Percentiles rank a stretch among this genome's conserved stretches.
Evolutionary conservation across 352 stramenopile species (phyloP).

Genomic region (Phytophthora citricola): DNA sequence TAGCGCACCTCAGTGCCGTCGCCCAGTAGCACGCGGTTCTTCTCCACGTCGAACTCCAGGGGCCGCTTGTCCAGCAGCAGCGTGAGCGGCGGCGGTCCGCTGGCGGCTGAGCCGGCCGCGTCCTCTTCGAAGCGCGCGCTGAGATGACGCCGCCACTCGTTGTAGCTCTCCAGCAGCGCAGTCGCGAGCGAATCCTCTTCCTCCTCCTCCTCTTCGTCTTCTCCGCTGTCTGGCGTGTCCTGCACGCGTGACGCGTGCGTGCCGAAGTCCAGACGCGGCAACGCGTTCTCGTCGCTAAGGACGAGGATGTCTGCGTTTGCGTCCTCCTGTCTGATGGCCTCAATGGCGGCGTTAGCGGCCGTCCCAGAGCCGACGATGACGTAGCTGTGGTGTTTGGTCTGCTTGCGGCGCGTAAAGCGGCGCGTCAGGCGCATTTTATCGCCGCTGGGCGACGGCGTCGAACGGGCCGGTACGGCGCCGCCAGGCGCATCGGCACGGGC

Average conservation of each 20-base stretch:
- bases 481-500: background rate
- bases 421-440: constrained; percentile 42
- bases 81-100: constrained; percentile 54
- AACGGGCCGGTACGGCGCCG: background rate
- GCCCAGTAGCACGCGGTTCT: constrained; percentile 81
- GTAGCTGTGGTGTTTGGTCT: constrained; percentile 86
- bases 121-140: constrained; percentile 83
- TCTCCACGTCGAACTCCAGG: constrained; percentile 87
- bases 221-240: background rate
- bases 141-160: constrained; percentile 91
- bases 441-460: background rate
- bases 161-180: constrained; percentile 87
- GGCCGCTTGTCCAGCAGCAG: constrained; percentile 79
- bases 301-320: constrained; percentile 87
- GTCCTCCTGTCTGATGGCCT: constrained; percentile 89
- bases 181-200: constrained; percentile 44
- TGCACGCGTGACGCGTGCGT: background rate
- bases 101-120: constrained; percentile 26
- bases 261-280: constrained; percentile 65
- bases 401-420: constrained; percentile 70
- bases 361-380: constrained; percentile 92
- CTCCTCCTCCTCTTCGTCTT: constrained; percentile 23
- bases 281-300: constrained; percentile 81
- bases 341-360: constrained; percentile 90
- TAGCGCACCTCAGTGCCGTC: constrained; percentile 86